A percentile compares a stretch with the other conserved stretches of the same genome.
Evolutionary conservation across 2,329 filamentous ascomycete genomes (phyloP).

Genomic region (Aureobasidium sp.): DNA sequence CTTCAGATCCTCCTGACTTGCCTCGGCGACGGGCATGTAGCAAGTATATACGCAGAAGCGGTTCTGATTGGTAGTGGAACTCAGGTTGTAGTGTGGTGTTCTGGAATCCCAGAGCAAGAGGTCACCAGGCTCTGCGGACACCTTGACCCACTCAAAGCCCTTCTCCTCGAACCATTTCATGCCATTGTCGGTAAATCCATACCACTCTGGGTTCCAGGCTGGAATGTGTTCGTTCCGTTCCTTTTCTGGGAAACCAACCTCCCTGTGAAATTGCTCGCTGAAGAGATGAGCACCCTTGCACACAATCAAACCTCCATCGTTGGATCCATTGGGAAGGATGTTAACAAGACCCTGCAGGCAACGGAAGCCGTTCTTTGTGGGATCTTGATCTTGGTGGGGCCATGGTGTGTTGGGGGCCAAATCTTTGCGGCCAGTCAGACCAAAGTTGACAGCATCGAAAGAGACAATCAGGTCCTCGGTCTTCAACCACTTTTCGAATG

Average conservation of each 20-base stretch:
- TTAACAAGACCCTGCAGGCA: constrained; percentile 49
- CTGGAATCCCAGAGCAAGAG: constrained; percentile 22
- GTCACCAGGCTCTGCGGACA: constrained; percentile 19
- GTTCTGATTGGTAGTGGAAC: constrained; percentile 24
- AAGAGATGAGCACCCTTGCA: constrained; percentile 28
- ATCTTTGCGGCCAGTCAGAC: constrained; percentile 30
- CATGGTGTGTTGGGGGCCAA: constrained; percentile 27
- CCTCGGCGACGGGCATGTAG: constrained; percentile 32
- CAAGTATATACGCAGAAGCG: constrained; percentile 31
- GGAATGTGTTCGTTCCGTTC: constrained; percentile 19
- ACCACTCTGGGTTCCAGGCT: constrained; percentile 30
- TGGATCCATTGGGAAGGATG: constrained; percentile 31
- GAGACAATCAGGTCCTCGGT: constrained; percentile 32
- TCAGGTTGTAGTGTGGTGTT: constrained; percentile 29
- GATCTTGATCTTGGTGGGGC: constrained; percentile 37
- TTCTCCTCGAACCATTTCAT: constrained; percentile 22
- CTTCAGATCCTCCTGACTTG: constrained; percentile 28
- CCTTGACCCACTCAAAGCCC: constrained; percentile 20
- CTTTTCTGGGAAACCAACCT: constrained; percentile 11
- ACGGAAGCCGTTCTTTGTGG: constrained; percentile 40
- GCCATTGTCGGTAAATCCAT: constrained; percentile 24
- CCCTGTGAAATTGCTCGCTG: constrained; percentile 29
- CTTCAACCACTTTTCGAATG: constrained; percentile 27
- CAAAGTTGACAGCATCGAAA: constrained; percentile 36
- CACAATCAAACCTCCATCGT: constrained; percentile 34